Base-by-base conservation (phyloP, 2,329 filamentous ascomycete genomes). In the Metarhizium robertsii region DNA sequence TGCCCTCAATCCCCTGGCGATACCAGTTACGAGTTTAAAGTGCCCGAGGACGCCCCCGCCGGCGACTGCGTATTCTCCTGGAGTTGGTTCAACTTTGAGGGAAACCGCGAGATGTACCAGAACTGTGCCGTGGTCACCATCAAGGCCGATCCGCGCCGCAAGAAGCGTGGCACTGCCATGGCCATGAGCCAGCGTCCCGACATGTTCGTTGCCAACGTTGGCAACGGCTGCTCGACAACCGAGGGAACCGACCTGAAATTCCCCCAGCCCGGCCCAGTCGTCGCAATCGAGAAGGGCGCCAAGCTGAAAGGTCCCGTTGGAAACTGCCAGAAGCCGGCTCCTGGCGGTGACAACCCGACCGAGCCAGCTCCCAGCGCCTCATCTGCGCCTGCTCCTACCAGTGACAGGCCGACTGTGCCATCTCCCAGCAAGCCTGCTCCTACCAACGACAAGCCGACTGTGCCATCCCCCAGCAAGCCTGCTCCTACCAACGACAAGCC, bases 41-140 rank as follows among this genome's bases (percentile, higher is more conserved):
- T 86, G 6, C 83, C 83, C 0, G 64, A 61, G 1, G 75, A 78
- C 55, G 77, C 77, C 0, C 77, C 79, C 0, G n/a, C 61, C 0
- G 73, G 81, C 13, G 58, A 61, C 57, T 80, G 78, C 6, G 65
- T 86, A 1, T 71, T 87, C 14, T 78, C 78, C 1, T 87, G 84
- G 84, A 80, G 78, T 3, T 83, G 79, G 80, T 83, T 84, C 67
- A 85, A 85, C 67, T 75, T 77, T 57, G 61, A 82, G 25, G 83
- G 84, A 0, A 85, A 85, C 62, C 74, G 84, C 18, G 84, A 87
- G 64, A 84, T 86, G 77, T 88, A 87, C 71, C 85, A 85, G 81
- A 84, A 86, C 67, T 87, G 84, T 60, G 83, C 83, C 0, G 75
- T 77, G 6, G 75, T 86, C 29, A 74, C 74, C 16, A 78, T 85